phyloP scores from a whole-genome alignment of 805 yeast species.

The Ogataea pilisensis region DNA sequence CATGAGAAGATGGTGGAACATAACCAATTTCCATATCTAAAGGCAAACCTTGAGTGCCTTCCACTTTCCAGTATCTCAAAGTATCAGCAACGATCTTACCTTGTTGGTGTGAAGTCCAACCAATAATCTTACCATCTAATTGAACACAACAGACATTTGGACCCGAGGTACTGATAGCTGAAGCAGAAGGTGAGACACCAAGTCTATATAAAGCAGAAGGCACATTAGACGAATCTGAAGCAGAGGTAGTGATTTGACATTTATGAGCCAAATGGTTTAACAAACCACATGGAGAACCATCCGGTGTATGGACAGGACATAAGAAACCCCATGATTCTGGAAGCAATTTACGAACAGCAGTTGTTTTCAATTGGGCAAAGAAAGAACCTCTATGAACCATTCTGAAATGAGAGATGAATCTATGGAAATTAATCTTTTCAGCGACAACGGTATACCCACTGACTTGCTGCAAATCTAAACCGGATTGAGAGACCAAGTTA shows the following conservation, averaged over 20 bases:
- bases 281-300: conserved; percentile 99
- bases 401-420: conserved; percentile 97
- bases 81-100: conserved; percentile 87
- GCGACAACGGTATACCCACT: conserved; percentile 98
- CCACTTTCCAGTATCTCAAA: conserved; percentile 87
- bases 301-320: conserved; percentile 99
- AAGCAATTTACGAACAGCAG: conserved; percentile 90
- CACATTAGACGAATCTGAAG: conserved; percentile 68
- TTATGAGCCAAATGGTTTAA: conserved; percentile 95
- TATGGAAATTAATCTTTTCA: conserved; percentile 94
- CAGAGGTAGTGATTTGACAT: conserved; percentile 78
- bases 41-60: conserved; percentile 75
- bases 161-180: conserved; percentile 69
- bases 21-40: conserved; percentile 86
- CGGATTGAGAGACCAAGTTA: conserved; percentile 94
- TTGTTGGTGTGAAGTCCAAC: conserved; percentile 90
- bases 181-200: conserved; percentile 78
- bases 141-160: conserved; percentile 88
- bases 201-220: conserved; percentile 61
- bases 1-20: conserved; percentile 92
- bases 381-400: conserved; percentile 99
- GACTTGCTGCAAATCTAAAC: conserved; percentile 95
- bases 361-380: conserved; percentile 96
- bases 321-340: conserved; percentile 99
- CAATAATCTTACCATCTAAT: conserved; percentile 85